phyloP scores from a whole-genome alignment of 352 stramenopile species.

The Globisporangium recalcitrans region DNA sequence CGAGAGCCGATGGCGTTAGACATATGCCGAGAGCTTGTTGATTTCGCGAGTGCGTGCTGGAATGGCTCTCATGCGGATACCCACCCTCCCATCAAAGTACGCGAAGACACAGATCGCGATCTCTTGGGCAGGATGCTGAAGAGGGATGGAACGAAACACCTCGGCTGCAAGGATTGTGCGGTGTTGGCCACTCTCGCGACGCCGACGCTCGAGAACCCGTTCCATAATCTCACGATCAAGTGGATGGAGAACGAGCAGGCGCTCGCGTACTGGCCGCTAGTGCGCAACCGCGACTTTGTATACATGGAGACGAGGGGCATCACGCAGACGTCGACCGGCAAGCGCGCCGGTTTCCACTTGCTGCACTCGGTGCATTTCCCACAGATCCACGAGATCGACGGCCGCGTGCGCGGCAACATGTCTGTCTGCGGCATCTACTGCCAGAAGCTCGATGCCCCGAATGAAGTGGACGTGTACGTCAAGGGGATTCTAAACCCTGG shows the following conservation, averaged over 20 bases:
- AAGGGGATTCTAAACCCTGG: constrained; percentile 3
- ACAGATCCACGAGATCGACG: constrained; percentile 15
- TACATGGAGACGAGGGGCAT: constrained; percentile 19
- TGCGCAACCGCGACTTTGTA: constrained; percentile 16
- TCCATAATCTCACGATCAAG: constrained; percentile 16
- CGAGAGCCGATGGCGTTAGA: background rate
- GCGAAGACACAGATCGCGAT: no score
- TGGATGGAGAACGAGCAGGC: constrained; percentile 12
- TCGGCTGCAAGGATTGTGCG: background rate
- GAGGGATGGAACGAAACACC: background rate
- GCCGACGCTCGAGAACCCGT: constrained; percentile 11
- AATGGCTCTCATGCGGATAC: no score
- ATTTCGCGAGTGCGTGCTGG: no score
- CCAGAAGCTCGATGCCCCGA: background rate
- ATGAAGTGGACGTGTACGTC: constrained; percentile 11
- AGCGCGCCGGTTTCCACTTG: constrained; percentile 15
- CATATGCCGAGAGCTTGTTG: no score
- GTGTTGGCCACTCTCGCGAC: constrained; percentile 6
- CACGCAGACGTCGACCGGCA: background rate
- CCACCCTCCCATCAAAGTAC: no score
- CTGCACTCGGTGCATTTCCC: constrained; percentile 18
- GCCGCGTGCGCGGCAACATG: constrained; percentile 21
- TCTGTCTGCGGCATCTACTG: constrained; percentile 18
- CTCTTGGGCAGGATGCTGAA: background rate
- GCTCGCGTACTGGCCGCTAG: background rate